Percentiles rank a stretch among this genome's conserved stretches.
Evolutionary conservation across 2,329 filamentous ascomycete genomes (phyloP).

Genomic region (Chaetomium sp.): DNA sequence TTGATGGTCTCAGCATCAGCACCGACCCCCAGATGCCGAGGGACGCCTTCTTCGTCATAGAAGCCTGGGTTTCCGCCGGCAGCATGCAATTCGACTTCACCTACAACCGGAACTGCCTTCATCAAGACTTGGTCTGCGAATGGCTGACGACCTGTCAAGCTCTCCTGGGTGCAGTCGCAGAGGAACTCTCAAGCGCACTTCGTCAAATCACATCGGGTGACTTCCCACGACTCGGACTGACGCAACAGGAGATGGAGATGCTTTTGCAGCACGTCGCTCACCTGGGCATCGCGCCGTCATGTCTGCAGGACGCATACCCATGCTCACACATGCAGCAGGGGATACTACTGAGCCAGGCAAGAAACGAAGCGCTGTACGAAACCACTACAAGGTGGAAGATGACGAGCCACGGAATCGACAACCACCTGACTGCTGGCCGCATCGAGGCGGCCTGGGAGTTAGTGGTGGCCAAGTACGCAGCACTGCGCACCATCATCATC

Average conservation of each 20-base stretch:
- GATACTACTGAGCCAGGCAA: slow-evolving; percentile 5
- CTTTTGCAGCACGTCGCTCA: slow-evolving; percentile 1
- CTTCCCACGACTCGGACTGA: slow-evolving; percentile 4
- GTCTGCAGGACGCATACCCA: slow-evolving; percentile 4
- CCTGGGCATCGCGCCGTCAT: background rate
- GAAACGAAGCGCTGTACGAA: slow-evolving; percentile 1
- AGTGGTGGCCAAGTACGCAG: background rate
- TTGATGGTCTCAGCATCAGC: slow-evolving; percentile 5
- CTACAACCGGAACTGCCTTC: slow-evolving; percentile 1
- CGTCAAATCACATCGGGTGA: slow-evolving; percentile 5
- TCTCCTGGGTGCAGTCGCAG: slow-evolving; percentile 2
- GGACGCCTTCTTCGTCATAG: slow-evolving; percentile 4
- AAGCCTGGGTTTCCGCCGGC: slow-evolving; percentile 4
- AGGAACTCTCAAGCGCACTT: slow-evolving; percentile 3
- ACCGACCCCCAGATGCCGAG: slow-evolving; percentile 2
- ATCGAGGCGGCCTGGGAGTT: slow-evolving; percentile 5
- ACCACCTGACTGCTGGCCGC: slow-evolving; percentile 6
- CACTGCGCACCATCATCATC: slow-evolving; percentile 4
- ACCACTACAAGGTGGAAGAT: slow-evolving; percentile 6
- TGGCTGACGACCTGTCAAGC: slow-evolving; percentile 1
- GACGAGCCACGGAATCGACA: slow-evolving; percentile 1
- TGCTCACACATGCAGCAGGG: slow-evolving; percentile 4
- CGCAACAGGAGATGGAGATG: slow-evolving; percentile 5
- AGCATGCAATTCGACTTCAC: slow-evolving; percentile 2
- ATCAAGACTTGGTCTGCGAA: slow-evolving; percentile 4